phyloP scores from a whole-genome alignment of 768 basidiomycete genomes.

The Fomitopsis pulvina region DNA sequence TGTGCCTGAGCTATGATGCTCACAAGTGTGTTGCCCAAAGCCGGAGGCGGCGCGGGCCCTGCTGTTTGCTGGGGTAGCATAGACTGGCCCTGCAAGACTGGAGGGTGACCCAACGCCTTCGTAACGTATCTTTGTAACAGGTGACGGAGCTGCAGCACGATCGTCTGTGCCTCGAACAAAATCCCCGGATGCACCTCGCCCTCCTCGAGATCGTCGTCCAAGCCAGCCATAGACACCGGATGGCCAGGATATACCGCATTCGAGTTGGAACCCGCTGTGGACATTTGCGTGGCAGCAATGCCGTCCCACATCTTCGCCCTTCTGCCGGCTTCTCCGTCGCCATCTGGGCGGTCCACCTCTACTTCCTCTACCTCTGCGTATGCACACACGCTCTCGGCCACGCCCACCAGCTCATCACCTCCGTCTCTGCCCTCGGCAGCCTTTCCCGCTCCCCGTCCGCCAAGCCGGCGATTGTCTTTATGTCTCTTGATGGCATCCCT shows the following conservation, averaged over 20 bases:
- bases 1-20: neutral
- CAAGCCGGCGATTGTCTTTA: slow-evolving; percentile 52
- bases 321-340: slow-evolving; percentile 34
- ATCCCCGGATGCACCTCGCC: slow-evolving; percentile 50
- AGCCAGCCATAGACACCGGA: neutral
- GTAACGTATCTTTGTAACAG: slow-evolving; percentile 54
- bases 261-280: neutral
- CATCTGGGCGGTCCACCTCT: slow-evolving; percentile 49
- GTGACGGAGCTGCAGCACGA: slow-evolving; percentile 48
- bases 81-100: slow-evolving; percentile 7
- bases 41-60: neutral
- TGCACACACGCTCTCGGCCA: slow-evolving; percentile 33
- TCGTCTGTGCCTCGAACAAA: slow-evolving; percentile 42
- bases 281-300: slow-evolving; percentile 35
- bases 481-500: slow-evolving; percentile 77
- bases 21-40: slow-evolving; percentile 6
- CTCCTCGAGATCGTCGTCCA: slow-evolving; percentile 36
- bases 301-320: slow-evolving; percentile 66
- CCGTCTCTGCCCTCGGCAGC: slow-evolving; percentile 1
- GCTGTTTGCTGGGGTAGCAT: slow-evolving; percentile 32
- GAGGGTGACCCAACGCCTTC: slow-evolving; percentile 38
- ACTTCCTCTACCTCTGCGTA: slow-evolving; percentile 45
- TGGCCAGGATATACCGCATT: neutral
- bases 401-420: slow-evolving; percentile 22
- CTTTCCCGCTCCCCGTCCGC: slow-evolving; percentile 5